A percentile compares a stretch with the other conserved stretches of the same genome.
Conservation (phyloP, 108 stramenopile genomes). For the Skeletonema tropicum region DNA sequence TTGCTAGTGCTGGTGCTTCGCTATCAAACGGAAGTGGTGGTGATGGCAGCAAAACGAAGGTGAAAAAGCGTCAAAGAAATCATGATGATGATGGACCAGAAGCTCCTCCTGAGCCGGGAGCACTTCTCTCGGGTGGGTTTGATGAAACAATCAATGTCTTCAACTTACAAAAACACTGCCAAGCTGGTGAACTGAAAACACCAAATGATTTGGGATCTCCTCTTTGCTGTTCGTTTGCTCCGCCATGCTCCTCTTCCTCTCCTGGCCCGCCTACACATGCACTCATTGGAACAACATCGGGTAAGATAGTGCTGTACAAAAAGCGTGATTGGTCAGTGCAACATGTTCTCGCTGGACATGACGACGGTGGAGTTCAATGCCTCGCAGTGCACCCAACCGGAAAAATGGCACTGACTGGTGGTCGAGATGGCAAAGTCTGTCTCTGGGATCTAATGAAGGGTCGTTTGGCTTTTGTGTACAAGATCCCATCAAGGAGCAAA, state of each 20-base stretch:
- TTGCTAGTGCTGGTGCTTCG: slow-evolving; percentile 41
- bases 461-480: slow-evolving; percentile 75
- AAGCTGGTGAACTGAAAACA: slow-evolving; percentile 78
- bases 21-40: background rate
- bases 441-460: slow-evolving; percentile 92
- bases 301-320: slow-evolving; percentile 87
- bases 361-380: slow-evolving; percentile 64
- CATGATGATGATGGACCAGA: slow-evolving; percentile 7
- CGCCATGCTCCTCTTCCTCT: slow-evolving; percentile 44
- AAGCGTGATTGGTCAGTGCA: slow-evolving; percentile 85
- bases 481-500: slow-evolving; percentile 44
- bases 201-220: slow-evolving; percentile 84
- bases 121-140: slow-evolving; percentile 80
- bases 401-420: slow-evolving; percentile 80
- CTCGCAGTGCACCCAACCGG: slow-evolving; percentile 86
- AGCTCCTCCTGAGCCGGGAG: slow-evolving; percentile 52
- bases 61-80: slow-evolving; percentile 8
- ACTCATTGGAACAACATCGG: slow-evolving; percentile 73
- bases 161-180: slow-evolving; percentile 36
- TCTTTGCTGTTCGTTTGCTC: slow-evolving; percentile 77
- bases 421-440: slow-evolving; percentile 79
- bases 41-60: background rate
- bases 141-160: slow-evolving; percentile 72
- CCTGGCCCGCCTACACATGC: slow-evolving; percentile 68
- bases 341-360: slow-evolving; percentile 85